Conservation (phyloP, 2,329 filamentous ascomycete species). For the Sporothrix pallida region DNA sequence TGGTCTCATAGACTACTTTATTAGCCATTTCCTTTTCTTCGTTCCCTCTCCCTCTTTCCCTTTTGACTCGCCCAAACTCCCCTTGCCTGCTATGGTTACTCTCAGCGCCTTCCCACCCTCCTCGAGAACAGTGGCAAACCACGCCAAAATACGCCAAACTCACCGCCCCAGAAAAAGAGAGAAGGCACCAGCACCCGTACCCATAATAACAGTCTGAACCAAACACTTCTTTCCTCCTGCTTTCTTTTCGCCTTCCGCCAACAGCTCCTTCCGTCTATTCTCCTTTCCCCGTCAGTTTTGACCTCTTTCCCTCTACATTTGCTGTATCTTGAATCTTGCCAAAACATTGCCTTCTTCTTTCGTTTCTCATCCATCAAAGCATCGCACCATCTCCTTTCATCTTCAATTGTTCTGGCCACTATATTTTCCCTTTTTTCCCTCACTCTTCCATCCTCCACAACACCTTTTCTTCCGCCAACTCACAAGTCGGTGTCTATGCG, state of each 20-base stretch:
- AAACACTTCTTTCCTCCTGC: slow-evolving; percentile 6
- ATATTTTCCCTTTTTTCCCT: background rate
- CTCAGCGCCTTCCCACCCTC: background rate
- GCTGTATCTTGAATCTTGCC: too few species aligned
- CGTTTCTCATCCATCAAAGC: background rate
- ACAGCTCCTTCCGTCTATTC: slow-evolving; percentile 13
- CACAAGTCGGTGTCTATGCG: slow-evolving; percentile 34
- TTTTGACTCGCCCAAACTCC: slow-evolving; percentile 4
- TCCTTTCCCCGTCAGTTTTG: background rate
- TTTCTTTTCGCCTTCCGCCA: slow-evolving; percentile 17
- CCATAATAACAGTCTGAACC: background rate
- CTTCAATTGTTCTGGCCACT: background rate
- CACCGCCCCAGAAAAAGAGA: background rate
- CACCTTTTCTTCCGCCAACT: slow-evolving; percentile 2
- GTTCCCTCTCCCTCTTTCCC: slow-evolving; percentile 3
- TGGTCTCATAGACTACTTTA: too few species aligned
- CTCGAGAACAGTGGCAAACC: slow-evolving; percentile 18
- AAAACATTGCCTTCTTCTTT: background rate
- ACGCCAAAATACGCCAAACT: slow-evolving; percentile 15
- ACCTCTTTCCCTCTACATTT: slow-evolving; percentile 17
- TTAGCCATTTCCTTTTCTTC: background rate
- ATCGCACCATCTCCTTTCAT: background rate
- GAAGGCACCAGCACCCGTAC: slow-evolving; percentile 9
- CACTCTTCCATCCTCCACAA: slow-evolving; percentile 1
- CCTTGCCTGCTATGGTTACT: slow-evolving; percentile 18